These are phyloP conservation scores for Neurospora sp. DNA, from an alignment of 2,329 filamentous ascomycete genomes.

Conservation along the genomic window DNA sequence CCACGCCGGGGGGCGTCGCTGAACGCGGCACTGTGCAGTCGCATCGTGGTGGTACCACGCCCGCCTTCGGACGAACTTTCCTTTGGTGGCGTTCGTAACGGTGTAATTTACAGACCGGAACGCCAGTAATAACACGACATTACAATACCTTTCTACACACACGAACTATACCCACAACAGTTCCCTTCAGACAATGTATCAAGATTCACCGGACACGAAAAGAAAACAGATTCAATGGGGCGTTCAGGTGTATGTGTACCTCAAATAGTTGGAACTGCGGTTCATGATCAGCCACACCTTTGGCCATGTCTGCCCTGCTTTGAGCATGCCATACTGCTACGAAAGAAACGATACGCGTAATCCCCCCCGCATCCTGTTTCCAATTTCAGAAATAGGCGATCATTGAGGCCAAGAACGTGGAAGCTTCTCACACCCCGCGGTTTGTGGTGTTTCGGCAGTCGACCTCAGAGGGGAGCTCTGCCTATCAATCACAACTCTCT, in stretches of 20 bases:
- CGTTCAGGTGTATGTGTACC: background rate
- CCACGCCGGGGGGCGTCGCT: background rate
- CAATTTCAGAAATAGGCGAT: background rate
- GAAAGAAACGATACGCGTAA: background rate
- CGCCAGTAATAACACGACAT: background rate
- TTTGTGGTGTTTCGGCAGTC: background rate
- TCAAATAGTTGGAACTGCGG: background rate
- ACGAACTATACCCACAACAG: background rate
- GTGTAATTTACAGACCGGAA: background rate
- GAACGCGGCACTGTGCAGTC: background rate
- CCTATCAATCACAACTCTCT: background rate
- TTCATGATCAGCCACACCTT: background rate
- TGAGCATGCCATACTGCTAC: background rate
- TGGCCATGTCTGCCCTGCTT: background rate
- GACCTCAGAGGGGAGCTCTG: background rate
- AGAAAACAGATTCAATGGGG: background rate
- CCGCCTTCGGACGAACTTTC: background rate
- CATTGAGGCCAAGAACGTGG: background rate
- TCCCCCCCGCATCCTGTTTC: background rate
- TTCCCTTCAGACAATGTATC: background rate
- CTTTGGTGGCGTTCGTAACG: background rate
- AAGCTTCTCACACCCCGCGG: background rate
- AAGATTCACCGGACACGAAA: background rate
- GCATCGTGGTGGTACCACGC: background rate
- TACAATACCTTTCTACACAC: background rate